phyloP scores from a whole-genome alignment of 148 eudicot species.

The Chenopodium formosanum region DNA sequence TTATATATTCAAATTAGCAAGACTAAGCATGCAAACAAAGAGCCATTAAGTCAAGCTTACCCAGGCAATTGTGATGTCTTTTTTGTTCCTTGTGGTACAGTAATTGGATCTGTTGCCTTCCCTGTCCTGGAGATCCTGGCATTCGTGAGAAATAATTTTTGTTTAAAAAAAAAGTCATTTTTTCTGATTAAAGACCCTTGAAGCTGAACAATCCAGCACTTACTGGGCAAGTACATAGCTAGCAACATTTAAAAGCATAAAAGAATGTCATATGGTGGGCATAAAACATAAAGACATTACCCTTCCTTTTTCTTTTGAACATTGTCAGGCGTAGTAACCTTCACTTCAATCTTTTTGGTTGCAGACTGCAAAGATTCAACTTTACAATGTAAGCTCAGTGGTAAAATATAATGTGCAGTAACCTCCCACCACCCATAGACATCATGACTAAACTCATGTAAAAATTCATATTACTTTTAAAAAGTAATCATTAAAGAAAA shows the following conservation, averaged over 20 bases:
- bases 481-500: constrained; percentile 3
- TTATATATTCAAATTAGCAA: neutral
- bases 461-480: neutral
- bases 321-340: constrained; percentile 38
- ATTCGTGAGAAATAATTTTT: neutral
- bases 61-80: constrained; percentile 46
- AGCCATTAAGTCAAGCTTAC: constrained; percentile 29
- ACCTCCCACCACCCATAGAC: neutral
- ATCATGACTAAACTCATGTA: neutral
- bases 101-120: constrained; percentile 44
- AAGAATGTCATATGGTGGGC: neutral
- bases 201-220: too few species aligned
- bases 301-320: constrained; percentile 51
- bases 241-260: neutral
- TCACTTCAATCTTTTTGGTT: constrained; percentile 37
- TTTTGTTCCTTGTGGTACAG: constrained; percentile 47
- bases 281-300: constrained; percentile 35
- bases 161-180: neutral
- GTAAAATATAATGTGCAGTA: neutral
- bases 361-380: constrained; percentile 23
- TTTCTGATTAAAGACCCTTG: too few species aligned
- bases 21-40: neutral
- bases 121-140: constrained; percentile 47
- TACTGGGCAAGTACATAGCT: neutral
- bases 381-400: constrained; percentile 7